Percentiles rank a stretch among this genome's conserved stretches.
Conservation (phyloP, 2,329 filamentous ascomycete species). For the Cryphonectria parasitica region DNA sequence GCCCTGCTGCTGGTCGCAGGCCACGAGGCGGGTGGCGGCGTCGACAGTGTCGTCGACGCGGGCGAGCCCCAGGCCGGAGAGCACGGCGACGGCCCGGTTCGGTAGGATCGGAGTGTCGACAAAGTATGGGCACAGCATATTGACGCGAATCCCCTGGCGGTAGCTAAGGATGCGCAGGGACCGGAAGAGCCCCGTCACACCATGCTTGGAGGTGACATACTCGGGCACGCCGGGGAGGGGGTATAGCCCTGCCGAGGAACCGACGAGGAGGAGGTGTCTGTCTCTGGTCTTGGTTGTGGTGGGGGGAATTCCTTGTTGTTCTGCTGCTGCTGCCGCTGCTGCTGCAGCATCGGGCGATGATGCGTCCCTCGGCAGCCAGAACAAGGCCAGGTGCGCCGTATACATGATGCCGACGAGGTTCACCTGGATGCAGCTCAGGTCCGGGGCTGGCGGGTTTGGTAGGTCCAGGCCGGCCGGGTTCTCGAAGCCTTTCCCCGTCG, state of each 20-base stretch:
- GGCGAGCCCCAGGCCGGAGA: constrained; percentile 61
- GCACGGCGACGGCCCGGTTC: constrained; percentile 48
- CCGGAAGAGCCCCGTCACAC: constrained; percentile 66
- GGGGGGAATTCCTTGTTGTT: not conserved
- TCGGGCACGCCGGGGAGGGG: constrained; percentile 50
- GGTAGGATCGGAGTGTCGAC: constrained; percentile 63
- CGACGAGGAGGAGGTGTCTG: constrained; percentile 64
- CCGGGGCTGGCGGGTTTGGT: constrained; percentile 50
- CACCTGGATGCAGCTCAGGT: constrained; percentile 60
- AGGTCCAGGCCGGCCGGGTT: constrained; percentile 46
- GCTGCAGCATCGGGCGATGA: too few species aligned
- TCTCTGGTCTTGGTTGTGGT: constrained; percentile 44
- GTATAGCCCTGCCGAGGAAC: constrained; percentile 62
- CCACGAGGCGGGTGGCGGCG: constrained; percentile 63
- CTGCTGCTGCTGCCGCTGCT: constrained; percentile 36
- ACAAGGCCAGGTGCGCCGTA: constrained; percentile 66
- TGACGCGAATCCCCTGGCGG: constrained; percentile 60
- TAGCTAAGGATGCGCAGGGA: constrained; percentile 56
- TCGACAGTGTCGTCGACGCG: constrained; percentile 64
- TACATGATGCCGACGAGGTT: constrained; percentile 68
- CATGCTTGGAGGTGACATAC: constrained; percentile 69
- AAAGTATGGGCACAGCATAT: constrained; percentile 71
- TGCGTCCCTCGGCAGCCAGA: constrained; percentile 56
- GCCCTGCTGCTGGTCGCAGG: constrained; percentile 42
- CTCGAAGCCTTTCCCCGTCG: constrained; percentile 48